phyloP scores from a whole-genome alignment of 169 alveolate species.

The Condylostoma magnum region DNA sequence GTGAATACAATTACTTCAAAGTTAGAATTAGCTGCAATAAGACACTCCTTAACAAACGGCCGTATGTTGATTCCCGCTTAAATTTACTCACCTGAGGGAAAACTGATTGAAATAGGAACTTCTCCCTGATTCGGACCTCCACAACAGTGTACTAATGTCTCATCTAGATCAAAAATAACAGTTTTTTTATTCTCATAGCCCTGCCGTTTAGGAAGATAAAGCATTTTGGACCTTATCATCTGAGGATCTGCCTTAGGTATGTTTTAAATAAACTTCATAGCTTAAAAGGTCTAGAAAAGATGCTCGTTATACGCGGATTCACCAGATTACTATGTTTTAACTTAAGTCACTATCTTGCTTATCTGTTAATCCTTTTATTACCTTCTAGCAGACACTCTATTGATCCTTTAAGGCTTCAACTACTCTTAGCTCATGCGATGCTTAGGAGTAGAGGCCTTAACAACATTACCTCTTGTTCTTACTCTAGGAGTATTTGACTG shows the following conservation, averaged over 20 bases:
- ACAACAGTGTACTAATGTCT: slow-evolving; percentile 45
- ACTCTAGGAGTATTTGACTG: too few species aligned
- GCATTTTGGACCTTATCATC: not conserved
- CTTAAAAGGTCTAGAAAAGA: not conserved
- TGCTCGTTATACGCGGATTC: not conserved
- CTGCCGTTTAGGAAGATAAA: not conserved
- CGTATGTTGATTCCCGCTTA: slow-evolving; percentile 59
- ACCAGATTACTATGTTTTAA: too few species aligned
- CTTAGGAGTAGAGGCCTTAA: too few species aligned
- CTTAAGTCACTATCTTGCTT: too few species aligned
- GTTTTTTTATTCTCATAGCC: slow-evolving; percentile 10
- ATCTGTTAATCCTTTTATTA: too few species aligned
- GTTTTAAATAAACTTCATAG: not conserved
- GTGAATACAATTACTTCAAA: slow-evolving; percentile 73
- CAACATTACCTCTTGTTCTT: too few species aligned
- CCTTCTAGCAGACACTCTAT: too few species aligned
- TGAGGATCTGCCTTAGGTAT: not conserved
- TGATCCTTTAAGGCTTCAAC: too few species aligned
- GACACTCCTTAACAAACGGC: slow-evolving; percentile 56
- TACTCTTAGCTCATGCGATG: too few species aligned
- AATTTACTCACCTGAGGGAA: not conserved
- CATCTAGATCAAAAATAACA: slow-evolving; percentile 47
- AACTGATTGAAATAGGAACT: slow-evolving; percentile 18
- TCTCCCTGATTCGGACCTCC: slow-evolving; percentile 21
- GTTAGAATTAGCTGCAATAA: slow-evolving; percentile 44